These are phyloP conservation scores for Mycosarcoma maydis DNA, from an alignment of 1,284 basidiomycete genomes.

Conservation along the genomic window DNA sequence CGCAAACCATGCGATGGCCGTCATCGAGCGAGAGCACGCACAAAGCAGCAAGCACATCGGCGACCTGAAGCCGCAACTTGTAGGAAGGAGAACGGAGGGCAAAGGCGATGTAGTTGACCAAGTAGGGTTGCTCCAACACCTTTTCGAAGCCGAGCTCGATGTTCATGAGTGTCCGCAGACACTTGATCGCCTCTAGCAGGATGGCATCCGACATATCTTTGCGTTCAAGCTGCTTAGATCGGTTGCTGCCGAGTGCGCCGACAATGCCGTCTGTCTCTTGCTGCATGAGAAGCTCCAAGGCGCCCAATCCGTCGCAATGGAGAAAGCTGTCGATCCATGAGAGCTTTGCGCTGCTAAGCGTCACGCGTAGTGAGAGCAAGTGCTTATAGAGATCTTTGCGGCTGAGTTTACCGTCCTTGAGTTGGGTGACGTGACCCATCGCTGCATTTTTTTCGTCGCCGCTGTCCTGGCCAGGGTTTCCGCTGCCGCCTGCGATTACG, in stretches of 20 bases:
- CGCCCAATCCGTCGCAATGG: constrained; percentile 74
- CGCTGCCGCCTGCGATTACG: constrained; percentile 9
- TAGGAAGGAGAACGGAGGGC: constrained; percentile 73
- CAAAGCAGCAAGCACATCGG: constrained; percentile 83
- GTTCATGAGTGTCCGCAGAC: constrained; percentile 82
- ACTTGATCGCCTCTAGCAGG: constrained; percentile 72
- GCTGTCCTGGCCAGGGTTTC: constrained; percentile 7
- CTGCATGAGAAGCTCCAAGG: constrained; percentile 55
- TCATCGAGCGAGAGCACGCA: constrained; percentile 78
- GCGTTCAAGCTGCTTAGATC: constrained; percentile 31
- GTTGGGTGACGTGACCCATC: constrained; percentile 22
- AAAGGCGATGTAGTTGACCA: constrained; percentile 80
- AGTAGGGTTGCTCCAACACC: constrained; percentile 75
- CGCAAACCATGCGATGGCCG: constrained; percentile 79
- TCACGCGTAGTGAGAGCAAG: constrained; percentile 83
- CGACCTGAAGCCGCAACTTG: constrained; percentile 77
- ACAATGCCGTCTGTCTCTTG: constrained; percentile 43
- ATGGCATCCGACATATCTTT: constrained; percentile 58
- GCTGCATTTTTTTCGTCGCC: constrained; percentile 23
- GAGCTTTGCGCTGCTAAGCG: constrained; percentile 82
- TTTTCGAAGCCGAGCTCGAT: constrained; percentile 81
- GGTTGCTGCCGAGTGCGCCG: constrained; percentile 10
- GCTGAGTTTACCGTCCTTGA: constrained; percentile 38
- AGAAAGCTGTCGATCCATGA: constrained; percentile 83
- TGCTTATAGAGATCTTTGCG: constrained; percentile 72